A percentile compares a stretch with the other conserved stretches of the same genome.
phyloP scores from a whole-genome alignment of 2,329 filamentous ascomycete species.

The Colletotrichum chrysophilum region DNA sequence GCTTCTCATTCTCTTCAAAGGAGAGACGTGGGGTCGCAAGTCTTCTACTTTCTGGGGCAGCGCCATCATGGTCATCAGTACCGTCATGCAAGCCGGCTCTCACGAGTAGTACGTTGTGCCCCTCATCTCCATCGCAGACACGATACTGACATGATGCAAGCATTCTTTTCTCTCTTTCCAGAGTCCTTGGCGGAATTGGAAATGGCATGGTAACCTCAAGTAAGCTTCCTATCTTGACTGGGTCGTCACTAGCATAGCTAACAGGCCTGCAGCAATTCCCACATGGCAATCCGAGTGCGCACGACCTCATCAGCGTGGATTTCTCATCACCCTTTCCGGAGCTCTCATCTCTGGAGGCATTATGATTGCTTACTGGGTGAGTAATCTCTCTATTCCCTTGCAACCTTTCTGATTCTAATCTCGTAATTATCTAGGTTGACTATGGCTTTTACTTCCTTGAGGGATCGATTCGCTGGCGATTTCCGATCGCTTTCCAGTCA shows the following conservation, averaged over 20 bases:
- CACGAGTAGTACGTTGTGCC: conserved; percentile 22
- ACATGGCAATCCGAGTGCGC: conserved; percentile 35
- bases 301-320: conserved; percentile 29
- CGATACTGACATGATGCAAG: background rate
- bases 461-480: conserved; percentile 35
- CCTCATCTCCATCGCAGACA: background rate
- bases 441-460: conserved; percentile 34
- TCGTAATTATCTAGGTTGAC: background rate
- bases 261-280: conserved; percentile 23
- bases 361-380: conserved; percentile 36
- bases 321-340: conserved; percentile 31
- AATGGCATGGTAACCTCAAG: conserved; percentile 33
- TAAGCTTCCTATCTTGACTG: background rate
- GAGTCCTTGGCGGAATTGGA: conserved; percentile 24
- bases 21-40: conserved; percentile 34
- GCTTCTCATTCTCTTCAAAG: conserved; percentile 32
- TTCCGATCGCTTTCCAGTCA: conserved; percentile 35
- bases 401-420: background rate
- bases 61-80: conserved; percentile 33
- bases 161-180: background rate
- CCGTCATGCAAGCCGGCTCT: conserved; percentile 28
- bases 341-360: conserved; percentile 33
- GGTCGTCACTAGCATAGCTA: background rate
- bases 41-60: conserved; percentile 36
- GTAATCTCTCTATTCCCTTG: background rate